phyloP scores from a whole-genome alignment of 1,139 yeast species.

The Nakaseomyces bracarensis region DNA sequence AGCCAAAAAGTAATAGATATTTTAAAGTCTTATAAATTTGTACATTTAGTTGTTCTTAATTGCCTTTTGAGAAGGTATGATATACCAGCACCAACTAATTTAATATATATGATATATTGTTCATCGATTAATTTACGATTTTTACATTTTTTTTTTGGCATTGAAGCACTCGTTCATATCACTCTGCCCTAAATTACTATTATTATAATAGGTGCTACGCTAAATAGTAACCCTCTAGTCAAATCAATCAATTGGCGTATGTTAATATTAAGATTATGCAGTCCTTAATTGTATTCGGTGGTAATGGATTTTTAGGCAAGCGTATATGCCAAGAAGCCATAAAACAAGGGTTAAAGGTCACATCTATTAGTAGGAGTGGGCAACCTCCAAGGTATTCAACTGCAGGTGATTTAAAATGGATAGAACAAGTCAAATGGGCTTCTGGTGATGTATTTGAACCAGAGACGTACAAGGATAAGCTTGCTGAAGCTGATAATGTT shows the following conservation, averaged over 20 bases:
- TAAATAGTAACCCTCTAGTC: too few species aligned
- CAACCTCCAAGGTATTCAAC: constrained; percentile 38
- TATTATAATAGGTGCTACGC: too few species aligned
- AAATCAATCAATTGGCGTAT: too few species aligned
- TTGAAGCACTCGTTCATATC: too few species aligned
- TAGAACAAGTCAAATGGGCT: constrained; percentile 57
- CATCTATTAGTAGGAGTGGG: constrained; percentile 56
- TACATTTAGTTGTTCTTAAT: background rate
- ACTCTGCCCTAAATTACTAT: too few species aligned
- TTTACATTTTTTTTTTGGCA: too few species aligned
- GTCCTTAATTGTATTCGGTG: constrained; percentile 60
- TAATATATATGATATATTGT: too few species aligned
- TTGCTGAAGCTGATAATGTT: constrained; percentile 51
- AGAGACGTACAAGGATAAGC: constrained; percentile 41
- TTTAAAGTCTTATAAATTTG: too few species aligned
- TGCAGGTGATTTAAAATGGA: constrained; percentile 40
- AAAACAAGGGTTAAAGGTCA: constrained; percentile 52
- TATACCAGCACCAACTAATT: too few species aligned
- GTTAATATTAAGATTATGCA: constrained; percentile 3
- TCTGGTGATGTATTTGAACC: constrained; percentile 64
- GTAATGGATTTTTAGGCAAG: constrained; percentile 70
- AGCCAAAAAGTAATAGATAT: too few species aligned
- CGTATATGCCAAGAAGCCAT: constrained; percentile 67
- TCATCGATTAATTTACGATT: too few species aligned
- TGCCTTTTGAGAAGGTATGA: background rate